Evolutionary conservation across 352 stramenopile species (phyloP).

Genomic region (Lagenidium sp.): DNA sequence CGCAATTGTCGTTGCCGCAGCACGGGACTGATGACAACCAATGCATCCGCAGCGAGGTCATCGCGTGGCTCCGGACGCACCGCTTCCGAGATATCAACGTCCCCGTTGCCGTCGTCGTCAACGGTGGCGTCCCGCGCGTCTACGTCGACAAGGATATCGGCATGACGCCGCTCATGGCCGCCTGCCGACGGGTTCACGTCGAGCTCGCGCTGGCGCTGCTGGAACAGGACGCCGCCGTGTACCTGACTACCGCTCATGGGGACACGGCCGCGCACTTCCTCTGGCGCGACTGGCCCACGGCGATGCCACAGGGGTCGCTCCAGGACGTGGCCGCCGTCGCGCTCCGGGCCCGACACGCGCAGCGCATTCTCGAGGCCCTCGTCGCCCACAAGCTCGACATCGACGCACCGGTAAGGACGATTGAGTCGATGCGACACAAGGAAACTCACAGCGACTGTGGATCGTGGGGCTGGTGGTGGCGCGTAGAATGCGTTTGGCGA

Average conservation of each 20-base stretch:
- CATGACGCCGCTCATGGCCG: constrained; percentile 60
- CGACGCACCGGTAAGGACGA: constrained; percentile 36
- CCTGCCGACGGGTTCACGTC: constrained; percentile 35
- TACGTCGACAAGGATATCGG: constrained; percentile 23
- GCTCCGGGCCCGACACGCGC: constrained; percentile 23
- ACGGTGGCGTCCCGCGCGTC: constrained; percentile 1
- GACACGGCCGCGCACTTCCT: constrained; percentile 62
- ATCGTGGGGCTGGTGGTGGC: background rate
- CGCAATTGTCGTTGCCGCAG: too few species aligned
- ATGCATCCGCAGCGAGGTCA: constrained; percentile 48
- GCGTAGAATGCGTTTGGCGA: constrained; percentile 55
- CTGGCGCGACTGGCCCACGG: constrained; percentile 29
- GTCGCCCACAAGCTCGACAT: constrained; percentile 23
- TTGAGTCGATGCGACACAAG: background rate
- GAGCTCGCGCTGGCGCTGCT: constrained; percentile 40
- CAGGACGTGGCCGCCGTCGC: constrained; percentile 19
- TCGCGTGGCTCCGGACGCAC: constrained; percentile 51
- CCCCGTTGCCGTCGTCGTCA: constrained; percentile 15
- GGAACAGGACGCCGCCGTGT: constrained; percentile 32
- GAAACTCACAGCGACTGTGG: too few species aligned
- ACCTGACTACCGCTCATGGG: constrained; percentile 50
- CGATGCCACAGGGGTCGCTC: constrained; percentile 9
- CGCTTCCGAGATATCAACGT: constrained; percentile 64
- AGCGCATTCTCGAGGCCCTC: constrained; percentile 30
- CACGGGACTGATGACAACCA: too few species aligned